These are phyloP conservation scores for Colletotrichum euphorbiae DNA, from an alignment of 2,329 filamentous ascomycete genomes.

Conservation along the genomic window DNA sequence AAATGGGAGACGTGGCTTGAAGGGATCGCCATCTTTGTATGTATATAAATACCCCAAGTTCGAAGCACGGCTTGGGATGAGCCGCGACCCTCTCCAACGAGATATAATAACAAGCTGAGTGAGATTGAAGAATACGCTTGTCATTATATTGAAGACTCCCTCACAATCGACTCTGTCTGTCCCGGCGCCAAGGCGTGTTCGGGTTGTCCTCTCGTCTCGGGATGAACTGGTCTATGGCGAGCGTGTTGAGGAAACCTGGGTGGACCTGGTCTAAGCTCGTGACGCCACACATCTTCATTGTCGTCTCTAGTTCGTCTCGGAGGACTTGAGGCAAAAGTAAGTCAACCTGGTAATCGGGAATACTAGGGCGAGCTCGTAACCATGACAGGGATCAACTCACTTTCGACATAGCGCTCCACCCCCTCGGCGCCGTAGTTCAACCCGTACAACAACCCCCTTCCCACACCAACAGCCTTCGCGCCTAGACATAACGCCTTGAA, in stretches of 20 bases:
- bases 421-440: constrained; percentile 71
- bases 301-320: constrained; percentile 72
- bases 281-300: constrained; percentile 74
- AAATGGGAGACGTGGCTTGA: background rate
- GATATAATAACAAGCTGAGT: background rate
- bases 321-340: constrained; percentile 51
- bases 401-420: constrained; percentile 63
- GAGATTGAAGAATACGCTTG: background rate
- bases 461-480: constrained; percentile 72
- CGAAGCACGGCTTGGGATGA: constrained; percentile 7
- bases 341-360: background rate
- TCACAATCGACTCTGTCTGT: constrained; percentile 45
- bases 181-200: constrained; percentile 55
- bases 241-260: constrained; percentile 69
- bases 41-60: constrained; percentile 23
- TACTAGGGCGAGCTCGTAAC: background rate
- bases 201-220: constrained; percentile 57
- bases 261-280: constrained; percentile 70
- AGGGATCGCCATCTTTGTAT: constrained; percentile 16
- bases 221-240: constrained; percentile 60
- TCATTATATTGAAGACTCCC: background rate
- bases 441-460: constrained; percentile 69
- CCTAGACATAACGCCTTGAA: constrained; percentile 75
- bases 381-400: constrained; percentile 50
- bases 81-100: constrained; percentile 12